A percentile compares a stretch with the other conserved stretches of the same genome.
Conservation (phyloP, 1,139 yeast genomes). For the Lodderomyces margitis region DNA sequence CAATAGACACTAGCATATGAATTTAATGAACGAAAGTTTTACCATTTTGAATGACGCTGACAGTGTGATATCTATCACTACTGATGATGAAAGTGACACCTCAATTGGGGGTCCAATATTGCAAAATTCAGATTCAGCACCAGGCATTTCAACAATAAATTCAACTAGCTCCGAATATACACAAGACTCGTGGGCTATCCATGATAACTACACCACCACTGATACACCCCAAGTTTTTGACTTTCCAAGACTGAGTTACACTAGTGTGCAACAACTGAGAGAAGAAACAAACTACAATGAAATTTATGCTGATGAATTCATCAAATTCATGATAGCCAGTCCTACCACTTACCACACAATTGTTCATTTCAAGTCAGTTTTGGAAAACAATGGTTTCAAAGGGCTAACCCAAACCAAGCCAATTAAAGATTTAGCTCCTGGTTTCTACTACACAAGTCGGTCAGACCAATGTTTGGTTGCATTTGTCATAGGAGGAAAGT, state of each 20-base stretch:
- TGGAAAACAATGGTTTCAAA: slow-evolving; percentile 51
- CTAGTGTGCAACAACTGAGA: no score
- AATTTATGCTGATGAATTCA: slow-evolving; percentile 46
- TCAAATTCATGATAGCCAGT: slow-evolving; percentile 55
- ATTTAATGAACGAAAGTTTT: slow-evolving; percentile 6
- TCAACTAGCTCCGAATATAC: background rate
- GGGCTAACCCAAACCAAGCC: slow-evolving; percentile 51
- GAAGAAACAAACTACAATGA: slow-evolving; percentile 33
- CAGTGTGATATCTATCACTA: slow-evolving; percentile 8
- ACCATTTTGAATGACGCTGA: slow-evolving; percentile 2
- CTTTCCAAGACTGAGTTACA: no score
- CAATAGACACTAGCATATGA: no score
- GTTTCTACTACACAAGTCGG: slow-evolving; percentile 51
- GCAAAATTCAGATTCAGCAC: slow-evolving; percentile 2
- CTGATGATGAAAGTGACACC: slow-evolving; percentile 2
- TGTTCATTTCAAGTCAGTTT: slow-evolving; percentile 36
- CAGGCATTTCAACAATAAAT: slow-evolving; percentile 6
- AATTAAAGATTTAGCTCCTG: slow-evolving; percentile 33
- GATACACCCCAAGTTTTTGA: no score
- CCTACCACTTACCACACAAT: slow-evolving; percentile 68
- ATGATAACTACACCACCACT: background rate
- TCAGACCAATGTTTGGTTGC: slow-evolving; percentile 57
- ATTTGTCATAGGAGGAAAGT: slow-evolving; percentile 53
- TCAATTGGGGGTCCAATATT: background rate
- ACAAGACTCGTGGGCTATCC: background rate